A percentile compares a stretch with the other conserved stretches of the same genome.
Conservation (phyloP, 768 basidiomycete genomes). For the Tylopilus felleus region DNA sequence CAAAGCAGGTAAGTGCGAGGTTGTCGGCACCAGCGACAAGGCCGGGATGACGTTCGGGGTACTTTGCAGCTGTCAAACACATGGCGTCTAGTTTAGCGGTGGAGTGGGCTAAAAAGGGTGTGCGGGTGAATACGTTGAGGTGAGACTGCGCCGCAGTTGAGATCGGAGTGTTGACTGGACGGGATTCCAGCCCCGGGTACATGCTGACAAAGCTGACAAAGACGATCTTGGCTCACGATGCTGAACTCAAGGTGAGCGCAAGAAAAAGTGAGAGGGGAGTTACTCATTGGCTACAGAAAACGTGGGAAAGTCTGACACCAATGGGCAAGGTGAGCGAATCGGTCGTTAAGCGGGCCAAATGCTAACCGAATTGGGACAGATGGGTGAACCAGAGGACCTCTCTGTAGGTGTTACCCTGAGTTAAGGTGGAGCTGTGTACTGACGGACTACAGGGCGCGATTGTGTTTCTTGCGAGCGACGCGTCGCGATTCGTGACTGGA, state of each 20-base stretch:
- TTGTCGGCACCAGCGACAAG: not conserved
- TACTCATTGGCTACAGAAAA: slow-evolving; percentile 46
- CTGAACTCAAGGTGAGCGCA: slow-evolving; percentile 62
- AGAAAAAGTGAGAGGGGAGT: too few species aligned
- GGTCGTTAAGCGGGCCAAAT: not conserved
- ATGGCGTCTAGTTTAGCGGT: slow-evolving; percentile 92
- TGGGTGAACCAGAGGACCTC: slow-evolving; percentile 92
- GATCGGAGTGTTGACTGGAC: not conserved
- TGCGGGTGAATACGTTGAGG: slow-evolving; percentile 84
- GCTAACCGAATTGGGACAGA: slow-evolving; percentile 42
- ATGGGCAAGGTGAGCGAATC: slow-evolving; percentile 64
- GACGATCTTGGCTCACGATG: slow-evolving; percentile 72
- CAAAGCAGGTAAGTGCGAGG: slow-evolving; percentile 64
- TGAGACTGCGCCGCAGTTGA: slow-evolving; percentile 22
- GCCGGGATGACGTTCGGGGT: slow-evolving; percentile 1
- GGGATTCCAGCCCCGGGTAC: slow-evolving; percentile 73
- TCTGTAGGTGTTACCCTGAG: slow-evolving; percentile 46
- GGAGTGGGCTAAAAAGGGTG: slow-evolving; percentile 90
- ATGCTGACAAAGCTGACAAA: slow-evolving; percentile 89
- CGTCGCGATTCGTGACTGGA: slow-evolving; percentile 87
- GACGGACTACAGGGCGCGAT: slow-evolving; percentile 62
- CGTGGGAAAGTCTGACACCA: slow-evolving; percentile 82
- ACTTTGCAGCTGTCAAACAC: slow-evolving; percentile 73
- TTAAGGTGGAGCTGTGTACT: not conserved
- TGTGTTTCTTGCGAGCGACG: slow-evolving; percentile 88